phyloP scores from a whole-genome alignment of 805 yeast species.

The Zygoascus biomembranicola region DNA sequence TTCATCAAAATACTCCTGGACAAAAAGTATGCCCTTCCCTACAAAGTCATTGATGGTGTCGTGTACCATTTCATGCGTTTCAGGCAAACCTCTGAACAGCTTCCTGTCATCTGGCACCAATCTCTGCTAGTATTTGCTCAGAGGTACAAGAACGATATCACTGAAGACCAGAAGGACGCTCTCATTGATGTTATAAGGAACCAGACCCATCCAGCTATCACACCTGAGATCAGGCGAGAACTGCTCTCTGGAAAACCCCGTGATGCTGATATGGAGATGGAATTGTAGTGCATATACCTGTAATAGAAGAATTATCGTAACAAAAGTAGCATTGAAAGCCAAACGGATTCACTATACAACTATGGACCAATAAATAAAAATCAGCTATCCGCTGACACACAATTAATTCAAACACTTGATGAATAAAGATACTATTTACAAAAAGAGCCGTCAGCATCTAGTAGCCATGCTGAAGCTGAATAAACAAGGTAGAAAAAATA shows the following conservation, averaged over 20 bases:
- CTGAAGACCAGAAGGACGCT: constrained; percentile 97
- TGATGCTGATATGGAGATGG: constrained; percentile 3
- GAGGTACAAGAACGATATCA: constrained; percentile 92
- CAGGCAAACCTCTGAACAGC: constrained; percentile 39
- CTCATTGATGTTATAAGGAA: constrained; percentile 83
- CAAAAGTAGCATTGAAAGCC: no score
- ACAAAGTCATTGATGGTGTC: constrained; percentile 88
- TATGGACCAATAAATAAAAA: not conserved
- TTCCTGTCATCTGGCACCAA: constrained; percentile 97
- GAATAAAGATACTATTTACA: not conserved
- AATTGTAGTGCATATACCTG: not conserved
- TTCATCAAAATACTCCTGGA: constrained; percentile 85
- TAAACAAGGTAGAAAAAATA: constrained; percentile 48
- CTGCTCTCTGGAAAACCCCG: constrained; percentile 58
- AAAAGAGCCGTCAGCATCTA: not conserved
- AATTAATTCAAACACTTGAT: not conserved
- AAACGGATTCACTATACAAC: no score
- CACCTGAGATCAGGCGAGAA: constrained; percentile 93
- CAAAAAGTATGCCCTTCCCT: constrained; percentile 93
- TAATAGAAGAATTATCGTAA: no score
- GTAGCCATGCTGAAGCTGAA: constrained; percentile 18
- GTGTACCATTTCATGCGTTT: constrained; percentile 93
- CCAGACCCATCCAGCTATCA: constrained; percentile 79
- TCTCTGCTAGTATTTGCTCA: constrained; percentile 92
- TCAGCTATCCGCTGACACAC: not conserved